Evolutionary conservation across 371 early-diverging fungal species (phyloP), one percentile per base, ranked within the genome.

Genomic region (Rhizopus sp.): DNA sequence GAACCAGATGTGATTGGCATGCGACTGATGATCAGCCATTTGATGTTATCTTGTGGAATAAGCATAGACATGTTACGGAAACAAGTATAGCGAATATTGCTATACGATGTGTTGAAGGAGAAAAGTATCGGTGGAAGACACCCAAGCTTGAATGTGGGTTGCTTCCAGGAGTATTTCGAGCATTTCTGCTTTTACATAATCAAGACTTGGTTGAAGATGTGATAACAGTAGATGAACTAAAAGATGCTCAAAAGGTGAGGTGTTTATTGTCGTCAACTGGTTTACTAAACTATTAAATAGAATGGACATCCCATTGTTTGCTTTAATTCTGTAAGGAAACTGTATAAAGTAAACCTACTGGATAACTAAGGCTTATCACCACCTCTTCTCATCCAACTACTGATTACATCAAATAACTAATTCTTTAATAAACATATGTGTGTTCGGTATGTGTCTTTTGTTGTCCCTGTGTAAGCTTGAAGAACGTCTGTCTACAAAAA

Each of bases 1-100:
- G 82, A 29, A 64, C 58, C 9, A n/a, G 59, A 0, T 73, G 74
- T 39, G 59, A 60, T n/a, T 74, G 65, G 51, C 62, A 71, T 57
- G 57, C 62, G 30, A 40, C 47, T 6, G 23, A 42, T 1, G 53
- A 66, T 4, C 57, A 63, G 5, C 75, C 78, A 0, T 84, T 82
- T 58, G 87, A 87, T 59, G 87, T 84, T 39, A 57, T 85, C 4
- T 46, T 87, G 37, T 82, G 69, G 66, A 87, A 87, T 46, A 50
- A 73, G 29, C 39, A 75, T 1, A 23, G 55, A 0, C 66, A 84
- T 16, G 60, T 87, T 2, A 87, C 85, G 42, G 87, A 87, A 59
- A 70, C 84, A 0, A 75, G 82, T 23, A 82, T 87, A 46, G 83
- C 85, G 9, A 87, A 87, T 49, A 72, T 87, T 32, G 84, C 87